Evolutionary conservation across 2,329 filamentous ascomycete species (phyloP), one percentile per base, ranked within the genome.

Genomic region (Fusarium agapanthi): DNA sequence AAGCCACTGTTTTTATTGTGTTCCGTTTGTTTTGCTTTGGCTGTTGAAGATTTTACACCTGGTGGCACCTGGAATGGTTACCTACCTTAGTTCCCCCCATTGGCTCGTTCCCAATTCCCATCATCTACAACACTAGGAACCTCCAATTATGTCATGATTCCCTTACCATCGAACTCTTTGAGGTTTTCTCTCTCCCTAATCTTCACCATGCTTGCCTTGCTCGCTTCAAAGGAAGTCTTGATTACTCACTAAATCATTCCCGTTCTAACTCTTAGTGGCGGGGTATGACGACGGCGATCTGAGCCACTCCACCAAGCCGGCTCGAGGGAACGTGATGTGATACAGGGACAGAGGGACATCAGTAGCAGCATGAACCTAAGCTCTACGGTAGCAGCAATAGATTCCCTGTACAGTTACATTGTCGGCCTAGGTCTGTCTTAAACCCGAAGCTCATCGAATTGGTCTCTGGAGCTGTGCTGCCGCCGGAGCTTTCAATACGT

Each of bases 281-380:
- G 66, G 71, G 71, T 75, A 75, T 75, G 71, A 76, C 71, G 71
- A 76, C 40, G 73, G 65, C 37, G 65, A 64, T 69, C 68, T 66
- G 66, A 74, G 56, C 71, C 65, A 69, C 63, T 75, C 71, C 65
- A 69, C 71, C 61, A 54, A 43, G 47, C 61, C 71, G 73, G 74
- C 56, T 76, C 37, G 71, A 75, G 58, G 74, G 73, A 75, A 74
- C 65, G 64, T 65, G 66, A 69, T 58, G 64, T 65, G 66, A 69
- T 58, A 69, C 65, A 69, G 44, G 32, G 64, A 55, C 45, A 67
- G 22, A 68, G 41, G 57, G 59, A 55, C 48, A 51, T 47, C 34
- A 34, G 44, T n/a, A 62, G 20, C 56, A 47, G 30, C 40, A 35
- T 28, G 12, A 50, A 58, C 32, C 41, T 26, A 50, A 41, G 47